A percentile compares a stretch with the other conserved stretches of the same genome.
Conservation (phyloP, 768 basidiomycete genomes). For the Tulasnella sp. region DNA sequence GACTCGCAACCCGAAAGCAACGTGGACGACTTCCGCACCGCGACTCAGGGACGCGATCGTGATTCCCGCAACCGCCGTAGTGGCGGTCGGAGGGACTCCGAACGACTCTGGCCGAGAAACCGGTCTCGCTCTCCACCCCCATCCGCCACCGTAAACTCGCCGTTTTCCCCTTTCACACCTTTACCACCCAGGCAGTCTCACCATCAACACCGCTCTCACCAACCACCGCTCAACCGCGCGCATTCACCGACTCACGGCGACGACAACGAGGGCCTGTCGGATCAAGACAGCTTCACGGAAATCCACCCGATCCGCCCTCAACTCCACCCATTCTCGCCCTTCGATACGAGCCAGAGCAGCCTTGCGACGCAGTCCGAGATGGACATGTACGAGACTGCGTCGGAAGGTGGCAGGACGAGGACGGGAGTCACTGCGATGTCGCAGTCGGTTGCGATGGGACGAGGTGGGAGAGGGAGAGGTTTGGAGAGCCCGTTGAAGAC, state of each 20-base stretch:
- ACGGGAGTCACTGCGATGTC: no score
- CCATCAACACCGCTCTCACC: background rate
- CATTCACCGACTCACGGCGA: background rate
- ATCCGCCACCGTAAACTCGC: background rate
- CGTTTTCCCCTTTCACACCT: background rate
- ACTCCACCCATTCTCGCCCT: background rate
- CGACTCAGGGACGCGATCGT: background rate
- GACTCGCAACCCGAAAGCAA: background rate
- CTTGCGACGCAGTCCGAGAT: background rate
- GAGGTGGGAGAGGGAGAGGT: background rate
- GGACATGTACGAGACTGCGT: background rate
- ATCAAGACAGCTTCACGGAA: background rate
- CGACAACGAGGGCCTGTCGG: background rate
- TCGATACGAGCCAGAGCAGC: slow-evolving; percentile 1
- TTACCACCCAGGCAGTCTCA: background rate
- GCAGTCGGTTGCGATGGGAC: background rate
- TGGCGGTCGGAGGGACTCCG: background rate
- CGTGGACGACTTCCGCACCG: slow-evolving; percentile 5
- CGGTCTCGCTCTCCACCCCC: background rate
- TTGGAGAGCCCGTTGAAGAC: background rate
- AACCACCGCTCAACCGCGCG: background rate
- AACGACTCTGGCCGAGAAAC: background rate
- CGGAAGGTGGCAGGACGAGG: background rate
- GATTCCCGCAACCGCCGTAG: background rate
- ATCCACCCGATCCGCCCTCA: background rate